Base-by-base conservation (phyloP, 2,329 filamentous ascomycete genomes). In the Huntiella omanensis region DNA sequence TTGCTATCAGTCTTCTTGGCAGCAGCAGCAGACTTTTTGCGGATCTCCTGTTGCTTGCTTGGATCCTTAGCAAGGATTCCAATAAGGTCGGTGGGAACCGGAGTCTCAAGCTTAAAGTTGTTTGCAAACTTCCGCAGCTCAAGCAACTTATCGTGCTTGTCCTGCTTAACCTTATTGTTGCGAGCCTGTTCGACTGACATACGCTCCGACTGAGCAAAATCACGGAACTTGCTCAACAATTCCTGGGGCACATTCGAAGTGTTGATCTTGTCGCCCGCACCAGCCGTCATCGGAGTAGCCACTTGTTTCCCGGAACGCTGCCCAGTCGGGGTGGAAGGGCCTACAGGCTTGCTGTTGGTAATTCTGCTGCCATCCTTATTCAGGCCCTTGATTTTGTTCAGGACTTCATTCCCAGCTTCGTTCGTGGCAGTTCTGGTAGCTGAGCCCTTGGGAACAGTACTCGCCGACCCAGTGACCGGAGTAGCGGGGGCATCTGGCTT, bases 51-150 rank as follows among this genome's bases (percentile, higher is more conserved):
- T 62, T 96, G 91, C 65, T 95, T 98, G 40, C 68, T 72, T n/a
- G 86, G 86, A 58, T 98, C 91, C 60, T 96, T 98, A 49, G 91
- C 88, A 50, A 98, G 80, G 53, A 98, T 98, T 1, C 84, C 80
- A 22, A 98, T 86, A 33, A 98, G 65, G 60, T 98, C 91, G 44
- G 75, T 78, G 1, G 91, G 91, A 8, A 98, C 86, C 4, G 87
- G 86, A 2, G 88, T 95, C 43, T 83, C 80, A 13, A 98, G 73
- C 64, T 96, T 96, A 69, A 98, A 98, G 58, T 75, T 91, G 54
- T 79, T 75, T 1, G 91, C 85, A 61, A 98, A 98, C 57, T 88
- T 94, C 68, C 91, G 92, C 49, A 98, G 65, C 62, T 98, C 91
- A 50, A 84, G 93, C 51, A 98, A 62, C 62, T 93, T 95, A 53